Percentiles rank a stretch among this genome's conserved stretches.
phyloP scores from a whole-genome alignment of 2,329 filamentous ascomycete species.

The Triangularia verruculosa region DNA sequence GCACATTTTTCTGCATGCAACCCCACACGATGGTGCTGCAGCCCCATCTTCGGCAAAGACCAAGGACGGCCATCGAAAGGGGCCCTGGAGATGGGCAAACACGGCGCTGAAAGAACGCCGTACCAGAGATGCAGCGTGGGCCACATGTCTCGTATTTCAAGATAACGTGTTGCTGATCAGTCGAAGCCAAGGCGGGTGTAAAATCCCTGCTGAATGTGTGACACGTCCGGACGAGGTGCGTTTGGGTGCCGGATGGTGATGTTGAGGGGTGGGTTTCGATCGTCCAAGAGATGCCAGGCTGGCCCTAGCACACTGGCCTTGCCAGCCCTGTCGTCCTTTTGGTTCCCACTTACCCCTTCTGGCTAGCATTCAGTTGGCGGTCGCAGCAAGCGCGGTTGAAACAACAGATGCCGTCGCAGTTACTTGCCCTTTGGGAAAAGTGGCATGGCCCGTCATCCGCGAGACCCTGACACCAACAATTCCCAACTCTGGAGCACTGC shows the following conservation, averaged over 20 bases:
- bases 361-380: slow-evolving; percentile 11
- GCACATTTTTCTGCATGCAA: not conserved
- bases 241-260: slow-evolving; percentile 1
- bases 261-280: not conserved
- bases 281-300: slow-evolving; percentile 4
- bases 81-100: not conserved
- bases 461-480: slow-evolving; percentile 9
- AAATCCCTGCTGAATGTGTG: slow-evolving; percentile 4
- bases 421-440: slow-evolving; percentile 18
- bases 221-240: not conserved
- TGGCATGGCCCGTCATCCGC: slow-evolving; percentile 12
- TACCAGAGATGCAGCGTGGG: not conserved
- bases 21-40: not conserved
- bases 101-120: not conserved
- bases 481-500: slow-evolving; percentile 7
- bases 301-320: slow-evolving; percentile 2
- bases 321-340: slow-evolving; percentile 11
- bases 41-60: not conserved
- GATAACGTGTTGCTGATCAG: slow-evolving; percentile 10
- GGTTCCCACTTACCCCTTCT: slow-evolving; percentile 14
- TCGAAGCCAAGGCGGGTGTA: slow-evolving; percentile 3
- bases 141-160: slow-evolving; percentile 1
- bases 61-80: not conserved
- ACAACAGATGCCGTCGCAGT: slow-evolving; percentile 6
- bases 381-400: not conserved